Percentiles rank a stretch among this genome's conserved stretches.
phyloP scores from a whole-genome alignment of 441 rosid genomes.

The Aleurites moluccanus region DNA sequence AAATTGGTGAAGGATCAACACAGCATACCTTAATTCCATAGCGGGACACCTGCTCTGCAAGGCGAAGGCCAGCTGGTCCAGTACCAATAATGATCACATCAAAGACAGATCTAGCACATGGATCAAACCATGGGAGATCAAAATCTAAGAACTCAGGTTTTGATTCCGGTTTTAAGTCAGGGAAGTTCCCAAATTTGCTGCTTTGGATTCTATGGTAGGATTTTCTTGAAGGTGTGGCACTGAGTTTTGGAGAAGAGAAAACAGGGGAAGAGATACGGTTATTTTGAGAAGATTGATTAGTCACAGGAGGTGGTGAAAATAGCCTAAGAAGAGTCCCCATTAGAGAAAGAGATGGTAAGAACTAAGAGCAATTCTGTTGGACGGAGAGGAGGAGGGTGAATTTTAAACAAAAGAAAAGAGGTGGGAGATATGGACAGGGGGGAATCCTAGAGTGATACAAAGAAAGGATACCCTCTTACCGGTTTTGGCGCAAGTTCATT shows the following conservation, averaged over 20 bases:
- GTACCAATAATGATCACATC: conserved; percentile 60
- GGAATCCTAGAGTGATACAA: conserved; percentile 13
- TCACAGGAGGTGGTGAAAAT: conserved; percentile 27
- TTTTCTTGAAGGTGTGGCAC: conserved; percentile 12
- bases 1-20: conserved; percentile 66
- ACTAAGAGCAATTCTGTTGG: not conserved
- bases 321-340: conserved; percentile 39
- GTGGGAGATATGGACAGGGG: conserved; percentile 18
- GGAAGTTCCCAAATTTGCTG: conserved; percentile 44
- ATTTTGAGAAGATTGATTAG: conserved; percentile 11
- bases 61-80: conserved; percentile 70
- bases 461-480: conserved; percentile 14
- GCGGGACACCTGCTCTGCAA: conserved; percentile 57
- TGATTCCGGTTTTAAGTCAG: conserved; percentile 45
- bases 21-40: conserved; percentile 65
- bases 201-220: conserved; percentile 20
- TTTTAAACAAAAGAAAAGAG: not conserved
- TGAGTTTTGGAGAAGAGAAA: conserved; percentile 20
- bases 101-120: conserved; percentile 35
- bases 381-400: not conserved
- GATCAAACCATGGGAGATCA: conserved; percentile 42
- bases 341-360: not conserved
- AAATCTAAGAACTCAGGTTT: conserved; percentile 35
- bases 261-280: conserved; percentile 10
- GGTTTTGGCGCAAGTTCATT: conserved; percentile 8